Conservation (phyloP, 1,284 basidiomycete species). For the Sporisorium graminicola region DNA sequence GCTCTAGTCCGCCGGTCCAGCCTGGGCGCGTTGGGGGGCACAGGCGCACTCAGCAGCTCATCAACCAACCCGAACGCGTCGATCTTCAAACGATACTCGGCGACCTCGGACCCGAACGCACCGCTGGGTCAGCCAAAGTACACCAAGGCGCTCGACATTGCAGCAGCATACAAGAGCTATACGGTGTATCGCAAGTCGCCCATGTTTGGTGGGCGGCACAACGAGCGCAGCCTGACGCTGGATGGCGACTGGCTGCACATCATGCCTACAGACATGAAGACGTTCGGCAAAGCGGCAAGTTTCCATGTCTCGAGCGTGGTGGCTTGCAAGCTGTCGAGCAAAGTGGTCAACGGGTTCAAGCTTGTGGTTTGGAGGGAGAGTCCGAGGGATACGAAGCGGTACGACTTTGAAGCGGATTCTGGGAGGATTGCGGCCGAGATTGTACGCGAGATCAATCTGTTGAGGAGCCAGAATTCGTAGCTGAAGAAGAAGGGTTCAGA, state of each 20-base stretch:
- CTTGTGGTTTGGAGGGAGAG: slow-evolving; percentile 79
- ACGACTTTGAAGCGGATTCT: slow-evolving; percentile 96
- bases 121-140: slow-evolving; percentile 72
- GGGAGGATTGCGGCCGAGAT: slow-evolving; percentile 80
- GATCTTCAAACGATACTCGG: slow-evolving; percentile 70
- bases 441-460: slow-evolving; percentile 57
- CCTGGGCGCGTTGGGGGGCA: slow-evolving; percentile 57
- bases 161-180: slow-evolving; percentile 84
- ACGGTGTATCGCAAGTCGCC: slow-evolving; percentile 93
- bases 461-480: slow-evolving; percentile 43
- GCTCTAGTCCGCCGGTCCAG: slow-evolving; percentile 79
- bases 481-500: too few relatives aligned
- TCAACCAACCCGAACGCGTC: slow-evolving; percentile 86
- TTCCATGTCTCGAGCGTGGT: slow-evolving; percentile 91
- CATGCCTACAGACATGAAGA: slow-evolving; percentile 70
- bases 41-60: slow-evolving; percentile 68
- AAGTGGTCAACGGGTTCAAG: slow-evolving; percentile 87
- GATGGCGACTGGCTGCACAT: slow-evolving; percentile 92
- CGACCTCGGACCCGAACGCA: slow-evolving; percentile 78
- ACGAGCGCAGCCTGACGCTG: slow-evolving; percentile 90
- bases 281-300: slow-evolving; percentile 76
- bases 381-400: slow-evolving; percentile 80
- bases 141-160: slow-evolving; percentile 67
- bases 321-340: slow-evolving; percentile 84
- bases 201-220: slow-evolving; percentile 79